These are phyloP conservation scores for Geotrichum candidum DNA, from an alignment of 1,139 yeast genomes.

Conservation along the genomic window DNA sequence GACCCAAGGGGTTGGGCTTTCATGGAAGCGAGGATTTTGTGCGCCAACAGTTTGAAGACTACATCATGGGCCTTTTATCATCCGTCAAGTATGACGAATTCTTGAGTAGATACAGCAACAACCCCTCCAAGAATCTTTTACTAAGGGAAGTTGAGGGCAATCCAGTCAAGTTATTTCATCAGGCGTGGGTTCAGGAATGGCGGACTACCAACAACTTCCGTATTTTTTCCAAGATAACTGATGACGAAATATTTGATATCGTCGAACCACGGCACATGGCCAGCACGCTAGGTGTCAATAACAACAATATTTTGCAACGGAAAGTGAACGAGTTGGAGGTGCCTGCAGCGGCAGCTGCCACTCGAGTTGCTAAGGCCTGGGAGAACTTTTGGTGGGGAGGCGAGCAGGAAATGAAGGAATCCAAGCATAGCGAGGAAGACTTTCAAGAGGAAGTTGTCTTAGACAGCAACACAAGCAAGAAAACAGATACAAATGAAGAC, in stretches of 20 bases:
- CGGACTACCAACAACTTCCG: conserved; percentile 57
- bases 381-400: conserved; percentile 14
- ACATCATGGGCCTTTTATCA: conserved; percentile 67
- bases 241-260: conserved; percentile 82
- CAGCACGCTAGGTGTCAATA: background rate
- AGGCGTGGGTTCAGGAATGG: conserved; percentile 60
- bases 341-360: conserved; percentile 10
- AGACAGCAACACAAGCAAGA: background rate
- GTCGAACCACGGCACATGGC: conserved; percentile 70
- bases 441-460: background rate
- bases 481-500: background rate
- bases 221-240: conserved; percentile 68
- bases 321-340: conserved; percentile 6
- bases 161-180: conserved; percentile 47
- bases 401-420: background rate
- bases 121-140: conserved; percentile 19
- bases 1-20: conserved; percentile 45
- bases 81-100: conserved; percentile 65
- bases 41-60: conserved; percentile 84
- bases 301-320: background rate
- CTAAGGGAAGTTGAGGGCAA: conserved; percentile 36
- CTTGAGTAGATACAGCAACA: conserved; percentile 22
- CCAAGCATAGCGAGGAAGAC: background rate
- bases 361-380: conserved; percentile 13
- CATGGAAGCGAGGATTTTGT: conserved; percentile 86